A percentile compares a stretch with the other conserved stretches of the same genome.
Evolutionary conservation across 345 rosid species (phyloP).

Genomic region (Corchorus capsularis): DNA sequence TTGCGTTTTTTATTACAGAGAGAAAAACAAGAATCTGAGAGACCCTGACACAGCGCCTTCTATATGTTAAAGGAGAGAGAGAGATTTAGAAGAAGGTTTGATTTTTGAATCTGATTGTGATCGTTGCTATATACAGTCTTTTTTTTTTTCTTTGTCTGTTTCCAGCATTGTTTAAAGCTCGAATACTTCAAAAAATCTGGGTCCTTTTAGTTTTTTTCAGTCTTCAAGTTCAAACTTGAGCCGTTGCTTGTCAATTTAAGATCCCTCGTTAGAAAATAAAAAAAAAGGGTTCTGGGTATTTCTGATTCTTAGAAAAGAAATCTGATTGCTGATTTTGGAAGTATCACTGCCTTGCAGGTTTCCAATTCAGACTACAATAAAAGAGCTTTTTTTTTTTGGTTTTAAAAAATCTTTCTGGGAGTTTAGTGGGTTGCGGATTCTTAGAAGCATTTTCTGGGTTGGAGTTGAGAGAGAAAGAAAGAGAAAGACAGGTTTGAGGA

Average conservation of each 20-base stretch:
- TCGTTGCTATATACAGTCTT: not conserved
- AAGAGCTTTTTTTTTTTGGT: not conserved
- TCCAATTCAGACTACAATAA: not conserved
- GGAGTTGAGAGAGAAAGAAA: conserved; percentile 21
- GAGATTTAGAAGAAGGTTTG: conserved; percentile 29
- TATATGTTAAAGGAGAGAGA: conserved; percentile 25
- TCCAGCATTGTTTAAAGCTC: conserved; percentile 23
- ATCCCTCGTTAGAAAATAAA: conserved; percentile 16
- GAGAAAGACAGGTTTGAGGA: conserved; percentile 34
- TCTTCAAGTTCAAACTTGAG: conserved; percentile 34
- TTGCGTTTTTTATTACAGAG: not conserved
- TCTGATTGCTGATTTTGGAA: conserved; percentile 34
- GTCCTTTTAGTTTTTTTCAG: not conserved
- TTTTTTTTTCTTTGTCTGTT: conserved; percentile 22
- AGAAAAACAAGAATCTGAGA: conserved; percentile 26
- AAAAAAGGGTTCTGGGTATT: conserved; percentile 27
- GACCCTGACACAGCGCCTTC: conserved; percentile 56
- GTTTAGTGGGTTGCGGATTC: conserved; percentile 17
- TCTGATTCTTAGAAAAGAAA: conserved; percentile 22
- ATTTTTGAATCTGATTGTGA: conserved; percentile 45
- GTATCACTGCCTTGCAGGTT: conserved; percentile 17
- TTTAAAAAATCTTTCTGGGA: not conserved
- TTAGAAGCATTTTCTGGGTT: conserved; percentile 29
- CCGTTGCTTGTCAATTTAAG: not conserved
- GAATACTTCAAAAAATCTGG: not conserved